Percentiles rank a stretch among this genome's conserved stretches.
These are phyloP conservation scores for Gossypium anomalum DNA, from an alignment of 345 rosid genomes.

Conservation along the genomic window DNA sequence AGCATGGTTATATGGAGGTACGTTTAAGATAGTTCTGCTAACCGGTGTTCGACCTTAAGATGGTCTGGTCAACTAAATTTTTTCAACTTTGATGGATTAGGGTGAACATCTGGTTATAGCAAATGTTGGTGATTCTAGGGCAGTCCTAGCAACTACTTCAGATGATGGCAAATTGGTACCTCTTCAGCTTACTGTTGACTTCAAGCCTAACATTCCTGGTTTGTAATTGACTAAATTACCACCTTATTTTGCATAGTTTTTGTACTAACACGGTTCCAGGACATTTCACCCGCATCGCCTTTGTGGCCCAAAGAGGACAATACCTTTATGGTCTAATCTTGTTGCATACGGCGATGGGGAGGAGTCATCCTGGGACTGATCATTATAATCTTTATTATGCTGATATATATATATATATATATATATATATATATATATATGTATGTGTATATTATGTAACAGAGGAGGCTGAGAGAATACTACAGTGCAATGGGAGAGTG, in stretches of 20 bases:
- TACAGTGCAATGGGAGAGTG: slow-evolving; percentile 52
- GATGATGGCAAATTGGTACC: slow-evolving; percentile 54
- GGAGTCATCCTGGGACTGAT: background rate
- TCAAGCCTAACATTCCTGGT: slow-evolving; percentile 87
- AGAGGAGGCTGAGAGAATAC: slow-evolving; percentile 86
- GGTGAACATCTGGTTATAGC: slow-evolving; percentile 63
- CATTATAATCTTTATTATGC: background rate
- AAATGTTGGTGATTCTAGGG: slow-evolving; percentile 82
- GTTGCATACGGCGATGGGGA: background rate
- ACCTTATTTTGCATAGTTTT: background rate
- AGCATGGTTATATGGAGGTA: no score
- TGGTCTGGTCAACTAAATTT: background rate
- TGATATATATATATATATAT: slow-evolving; percentile 7
- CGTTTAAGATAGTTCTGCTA: no score
- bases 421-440: background rate
- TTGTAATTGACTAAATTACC: background rate
- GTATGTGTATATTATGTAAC: slow-evolving; percentile 7
- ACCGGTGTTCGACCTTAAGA: background rate
- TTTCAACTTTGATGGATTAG: slow-evolving; percentile 23
- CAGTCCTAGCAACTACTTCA: slow-evolving; percentile 59
- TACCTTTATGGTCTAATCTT: background rate
- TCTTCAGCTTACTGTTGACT: slow-evolving; percentile 75
- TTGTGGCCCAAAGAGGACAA: background rate
- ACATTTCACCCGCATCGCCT: background rate
- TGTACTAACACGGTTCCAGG: background rate